phyloP scores from a whole-genome alignment of 2,329 filamentous ascomycete genomes.

The Hymenoscyphus repandus region DNA sequence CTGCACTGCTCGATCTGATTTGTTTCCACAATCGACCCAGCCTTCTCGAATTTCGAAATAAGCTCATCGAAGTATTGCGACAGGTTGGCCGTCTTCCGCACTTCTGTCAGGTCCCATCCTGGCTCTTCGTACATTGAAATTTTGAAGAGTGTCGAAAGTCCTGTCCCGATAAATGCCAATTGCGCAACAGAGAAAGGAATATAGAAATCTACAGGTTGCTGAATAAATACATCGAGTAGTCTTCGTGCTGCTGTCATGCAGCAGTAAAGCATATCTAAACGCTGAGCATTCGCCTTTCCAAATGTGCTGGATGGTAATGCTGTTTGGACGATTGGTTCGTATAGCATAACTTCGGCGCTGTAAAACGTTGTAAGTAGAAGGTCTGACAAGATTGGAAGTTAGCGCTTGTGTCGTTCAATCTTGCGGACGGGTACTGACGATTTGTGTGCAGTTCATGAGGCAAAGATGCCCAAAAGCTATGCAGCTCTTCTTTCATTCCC shows the following conservation, averaged over 20 bases:
- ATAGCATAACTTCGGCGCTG: conserved; percentile 15
- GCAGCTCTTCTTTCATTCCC: conserved; percentile 10
- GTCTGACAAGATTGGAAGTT: background rate
- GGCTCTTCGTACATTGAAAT: conserved; percentile 34
- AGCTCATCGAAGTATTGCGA: conserved; percentile 18
- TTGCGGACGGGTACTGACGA: conserved; percentile 11
- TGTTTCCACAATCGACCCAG: conserved; percentile 12
- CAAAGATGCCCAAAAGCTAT: conserved; percentile 15
- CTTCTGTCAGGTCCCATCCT: conserved; percentile 35
- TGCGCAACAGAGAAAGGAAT: conserved; percentile 7
- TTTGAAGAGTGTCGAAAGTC: conserved; percentile 33
- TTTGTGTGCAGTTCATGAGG: conserved; percentile 14
- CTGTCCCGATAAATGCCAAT: conserved; percentile 33
- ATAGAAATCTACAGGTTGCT: conserved; percentile 6
- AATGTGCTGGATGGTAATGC: conserved; percentile 5
- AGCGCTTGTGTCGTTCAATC: background rate
- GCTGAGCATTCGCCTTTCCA: conserved; percentile 6
- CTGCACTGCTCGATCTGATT: conserved; percentile 8
- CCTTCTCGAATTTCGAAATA: conserved; percentile 12
- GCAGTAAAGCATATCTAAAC: conserved; percentile 20
- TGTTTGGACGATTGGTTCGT: conserved; percentile 14
- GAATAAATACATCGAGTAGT: conserved; percentile 11
- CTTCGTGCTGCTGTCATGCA: conserved; percentile 14
- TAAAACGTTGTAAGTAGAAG: conserved; percentile 14
- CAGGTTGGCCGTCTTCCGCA: conserved; percentile 32